Conservation (phyloP, 179 eudicot genomes). For the Beta corolliflora region DNA sequence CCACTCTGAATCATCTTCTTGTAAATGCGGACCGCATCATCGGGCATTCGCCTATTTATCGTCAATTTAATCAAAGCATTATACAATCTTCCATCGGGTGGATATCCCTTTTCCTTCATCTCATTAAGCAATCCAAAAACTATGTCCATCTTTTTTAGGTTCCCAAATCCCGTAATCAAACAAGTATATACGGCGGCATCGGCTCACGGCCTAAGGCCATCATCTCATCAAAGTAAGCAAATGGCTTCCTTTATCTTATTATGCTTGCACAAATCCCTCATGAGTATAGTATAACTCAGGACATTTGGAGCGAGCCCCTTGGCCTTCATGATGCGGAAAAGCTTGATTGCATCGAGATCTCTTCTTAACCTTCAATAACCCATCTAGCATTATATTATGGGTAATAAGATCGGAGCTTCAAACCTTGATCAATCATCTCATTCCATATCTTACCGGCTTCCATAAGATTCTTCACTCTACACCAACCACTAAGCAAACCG, state of each 20-base stretch:
- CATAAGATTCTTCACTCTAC: conserved; percentile 69
- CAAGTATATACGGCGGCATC: conserved; percentile 86
- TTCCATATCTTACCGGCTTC: conserved; percentile 92
- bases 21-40: conserved; percentile 72
- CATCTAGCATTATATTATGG: conserved; percentile 81
- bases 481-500: conserved; percentile 80
- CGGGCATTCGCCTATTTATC: conserved; percentile 70
- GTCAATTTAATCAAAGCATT: conserved; percentile 80
- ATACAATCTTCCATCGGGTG: conserved; percentile 67
- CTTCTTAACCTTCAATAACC: conserved; percentile 65
- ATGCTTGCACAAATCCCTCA: conserved; percentile 76
- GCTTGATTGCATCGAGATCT: conserved; percentile 74
- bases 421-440: conserved; percentile 60
- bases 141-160: conserved; percentile 69
- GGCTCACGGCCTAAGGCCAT: conserved; percentile 57
- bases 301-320: conserved; percentile 84
- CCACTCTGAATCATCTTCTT: conserved; percentile 67
- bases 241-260: conserved; percentile 63
- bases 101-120: conserved; percentile 73
- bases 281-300: conserved; percentile 70
- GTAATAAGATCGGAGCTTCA: conserved; percentile 77
- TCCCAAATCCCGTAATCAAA: conserved; percentile 83
- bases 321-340: conserved; percentile 77
- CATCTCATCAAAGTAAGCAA: conserved; percentile 72
- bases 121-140: conserved; percentile 65